Conservation (phyloP, 768 basidiomycete genomes). For the Arthromyces matolae region DNA sequence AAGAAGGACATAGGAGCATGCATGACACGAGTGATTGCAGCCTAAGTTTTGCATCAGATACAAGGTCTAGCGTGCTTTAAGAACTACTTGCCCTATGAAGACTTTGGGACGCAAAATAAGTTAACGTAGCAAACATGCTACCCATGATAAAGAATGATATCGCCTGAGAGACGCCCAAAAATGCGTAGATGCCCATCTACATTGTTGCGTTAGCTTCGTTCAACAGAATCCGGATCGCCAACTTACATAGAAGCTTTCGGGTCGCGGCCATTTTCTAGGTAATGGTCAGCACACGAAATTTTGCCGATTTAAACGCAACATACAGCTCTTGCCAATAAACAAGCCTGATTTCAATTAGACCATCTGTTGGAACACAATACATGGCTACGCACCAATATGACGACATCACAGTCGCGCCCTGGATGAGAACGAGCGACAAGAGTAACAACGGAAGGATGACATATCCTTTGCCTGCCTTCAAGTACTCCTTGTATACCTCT, state of each 20-base stretch:
- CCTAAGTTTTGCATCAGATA: constrained; percentile 31
- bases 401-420: constrained; percentile 67
- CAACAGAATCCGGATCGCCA: not conserved
- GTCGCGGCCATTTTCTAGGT: constrained; percentile 43
- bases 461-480: constrained; percentile 64
- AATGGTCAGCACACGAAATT: constrained; percentile 9
- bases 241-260: constrained; percentile 70
- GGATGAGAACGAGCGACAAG: constrained; percentile 57
- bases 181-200: constrained; percentile 82
- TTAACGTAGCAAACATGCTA: constrained; percentile 56
- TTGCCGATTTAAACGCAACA: constrained; percentile 13
- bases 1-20: constrained; percentile 89
- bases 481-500: constrained; percentile 56
- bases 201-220: not conserved
- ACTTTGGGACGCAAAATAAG: constrained; percentile 71
- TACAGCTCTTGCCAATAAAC: constrained; percentile 81
- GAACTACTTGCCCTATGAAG: constrained; percentile 50
- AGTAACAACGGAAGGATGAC: constrained; percentile 65
- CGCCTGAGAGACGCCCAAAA: constrained; percentile 68
- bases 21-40: constrained; percentile 66
- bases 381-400: constrained; percentile 61
- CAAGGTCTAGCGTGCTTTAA: not conserved
- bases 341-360: constrained; percentile 45
- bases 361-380: not conserved
- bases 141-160: constrained; percentile 68